Percentiles rank a stretch among this genome's conserved stretches.
phyloP scores from a whole-genome alignment of 1,139 yeast species.

The Yamadazyma taylorii region DNA sequence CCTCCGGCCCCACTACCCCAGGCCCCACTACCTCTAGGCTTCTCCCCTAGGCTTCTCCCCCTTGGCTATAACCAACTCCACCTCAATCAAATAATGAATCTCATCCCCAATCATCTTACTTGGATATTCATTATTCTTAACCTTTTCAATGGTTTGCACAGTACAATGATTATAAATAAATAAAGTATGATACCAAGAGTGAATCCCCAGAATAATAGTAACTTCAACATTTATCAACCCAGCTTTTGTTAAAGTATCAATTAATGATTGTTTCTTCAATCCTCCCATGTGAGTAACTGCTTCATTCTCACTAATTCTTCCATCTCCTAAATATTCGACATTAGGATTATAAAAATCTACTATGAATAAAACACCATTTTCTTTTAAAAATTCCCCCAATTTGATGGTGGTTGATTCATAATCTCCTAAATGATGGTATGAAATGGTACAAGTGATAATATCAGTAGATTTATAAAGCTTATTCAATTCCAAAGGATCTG shows the following conservation, averaged over 20 bases:
- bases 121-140: constrained; percentile 14
- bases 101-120: constrained; percentile 5
- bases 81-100: constrained; percentile 18
- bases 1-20: no score
- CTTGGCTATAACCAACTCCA: constrained; percentile 27
- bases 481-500: constrained; percentile 14
- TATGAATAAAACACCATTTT: constrained; percentile 35
- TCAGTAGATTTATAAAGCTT: constrained; percentile 24
- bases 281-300: constrained; percentile 41
- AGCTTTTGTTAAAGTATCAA: constrained; percentile 23
- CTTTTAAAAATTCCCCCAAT: constrained; percentile 32
- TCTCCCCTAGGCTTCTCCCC: constrained; percentile 19
- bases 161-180: constrained; percentile 29
- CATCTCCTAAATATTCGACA: constrained; percentile 6
- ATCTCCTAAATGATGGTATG: constrained; percentile 42
- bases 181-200: constrained; percentile 23
- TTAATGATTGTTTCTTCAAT: constrained; percentile 25
- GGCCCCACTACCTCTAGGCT: no score
- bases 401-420: constrained; percentile 31
- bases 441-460: constrained; percentile 34
- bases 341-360: constrained; percentile 30
- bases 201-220: constrained; percentile 22
- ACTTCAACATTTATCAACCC: constrained; percentile 25
- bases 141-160: constrained; percentile 14
- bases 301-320: constrained; percentile 1